Evolutionary conservation across 176 grass and related monocot genomes (phyloP).

Genomic region (Microstegium vimineum): DNA sequence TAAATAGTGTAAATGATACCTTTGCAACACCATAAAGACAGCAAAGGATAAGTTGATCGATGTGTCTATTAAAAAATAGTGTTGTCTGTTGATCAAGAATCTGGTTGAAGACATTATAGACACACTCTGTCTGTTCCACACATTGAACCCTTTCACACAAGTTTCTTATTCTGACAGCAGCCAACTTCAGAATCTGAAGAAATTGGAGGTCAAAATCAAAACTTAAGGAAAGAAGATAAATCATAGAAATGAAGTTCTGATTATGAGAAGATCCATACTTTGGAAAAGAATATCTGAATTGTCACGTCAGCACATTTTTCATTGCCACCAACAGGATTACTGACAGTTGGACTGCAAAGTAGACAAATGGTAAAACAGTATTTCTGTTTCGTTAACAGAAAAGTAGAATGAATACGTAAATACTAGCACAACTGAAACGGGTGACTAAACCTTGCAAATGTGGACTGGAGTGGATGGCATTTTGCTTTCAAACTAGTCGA

Average conservation of each 20-base stretch:
- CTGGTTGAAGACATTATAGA: slow-evolving; percentile 72
- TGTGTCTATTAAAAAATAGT: slow-evolving; percentile 86
- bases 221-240: slow-evolving; percentile 14
- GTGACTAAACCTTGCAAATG: slow-evolving; percentile 76
- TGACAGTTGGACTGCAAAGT: slow-evolving; percentile 63
- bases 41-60: slow-evolving; percentile 91
- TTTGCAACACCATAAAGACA: slow-evolving; percentile 93
- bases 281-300: slow-evolving; percentile 79
- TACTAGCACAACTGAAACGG: slow-evolving; percentile 19
- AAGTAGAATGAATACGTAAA: slow-evolving; percentile 7
- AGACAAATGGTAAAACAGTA: slow-evolving; percentile 27
- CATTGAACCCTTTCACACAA: slow-evolving; percentile 74
- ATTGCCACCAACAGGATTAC: slow-evolving; percentile 50
- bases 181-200: slow-evolving; percentile 85
- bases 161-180: slow-evolving; percentile 88
- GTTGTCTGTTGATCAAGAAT: slow-evolving; percentile 70
- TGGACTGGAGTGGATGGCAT: slow-evolving; percentile 69
- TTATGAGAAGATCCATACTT: slow-evolving; percentile 45
- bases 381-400: slow-evolving; percentile 10
- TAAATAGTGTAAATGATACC: slow-evolving; percentile 39
- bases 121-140: slow-evolving; percentile 59
- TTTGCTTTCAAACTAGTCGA: slow-evolving; percentile 58
- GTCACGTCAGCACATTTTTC: slow-evolving; percentile 74
- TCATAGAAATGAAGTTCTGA: slow-evolving; percentile 24
- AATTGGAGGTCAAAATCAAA: slow-evolving; percentile 30